phyloP scores from a whole-genome alignment of 1,284 basidiomycete genomes.

The Nidula niveotomentosa region DNA sequence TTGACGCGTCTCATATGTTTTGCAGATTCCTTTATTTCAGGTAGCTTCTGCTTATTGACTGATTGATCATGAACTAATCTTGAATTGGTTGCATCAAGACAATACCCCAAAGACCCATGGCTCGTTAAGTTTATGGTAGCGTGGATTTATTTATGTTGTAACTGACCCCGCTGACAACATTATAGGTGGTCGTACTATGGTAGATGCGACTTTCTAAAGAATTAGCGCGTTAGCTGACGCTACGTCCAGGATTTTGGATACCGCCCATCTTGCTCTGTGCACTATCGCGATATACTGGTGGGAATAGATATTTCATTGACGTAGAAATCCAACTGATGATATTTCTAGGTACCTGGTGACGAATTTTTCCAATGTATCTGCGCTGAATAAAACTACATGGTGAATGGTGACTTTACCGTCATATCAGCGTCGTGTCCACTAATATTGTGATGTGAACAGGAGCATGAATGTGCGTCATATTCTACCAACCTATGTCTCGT shows the following conservation, averaged over 20 bases:
- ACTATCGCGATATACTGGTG: slow-evolving; percentile 32
- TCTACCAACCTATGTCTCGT: neutral
- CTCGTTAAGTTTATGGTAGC: slow-evolving; percentile 28
- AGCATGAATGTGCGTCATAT: slow-evolving; percentile 34
- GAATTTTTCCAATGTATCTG: slow-evolving; percentile 30
- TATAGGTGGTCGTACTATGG: slow-evolving; percentile 32
- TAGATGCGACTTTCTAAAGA: slow-evolving; percentile 1
- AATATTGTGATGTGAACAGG: slow-evolving; percentile 19
- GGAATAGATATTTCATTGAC: neutral
- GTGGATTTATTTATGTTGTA: neutral
- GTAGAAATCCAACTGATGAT: neutral
- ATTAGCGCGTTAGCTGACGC: neutral
- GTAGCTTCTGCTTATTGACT: slow-evolving; percentile 10
- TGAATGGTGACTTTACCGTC: slow-evolving; percentile 10
- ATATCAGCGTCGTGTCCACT: neutral
- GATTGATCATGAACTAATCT: neutral
- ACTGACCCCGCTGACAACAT: neutral
- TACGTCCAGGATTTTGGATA: slow-evolving; percentile 27
- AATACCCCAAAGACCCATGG: slow-evolving; percentile 30
- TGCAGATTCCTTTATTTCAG: slow-evolving; percentile 34
- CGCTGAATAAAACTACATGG: slow-evolving; percentile 33
- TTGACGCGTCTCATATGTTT: slow-evolving; percentile 1
- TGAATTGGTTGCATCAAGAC: slow-evolving; percentile 14
- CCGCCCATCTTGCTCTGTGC: slow-evolving; percentile 28
- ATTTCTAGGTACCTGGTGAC: slow-evolving; percentile 32